Evolutionary conservation across 345 rosid genomes (phyloP), one percentile per base, ranked within the genome.

Genomic region (Aurinia saxatilis): DNA sequence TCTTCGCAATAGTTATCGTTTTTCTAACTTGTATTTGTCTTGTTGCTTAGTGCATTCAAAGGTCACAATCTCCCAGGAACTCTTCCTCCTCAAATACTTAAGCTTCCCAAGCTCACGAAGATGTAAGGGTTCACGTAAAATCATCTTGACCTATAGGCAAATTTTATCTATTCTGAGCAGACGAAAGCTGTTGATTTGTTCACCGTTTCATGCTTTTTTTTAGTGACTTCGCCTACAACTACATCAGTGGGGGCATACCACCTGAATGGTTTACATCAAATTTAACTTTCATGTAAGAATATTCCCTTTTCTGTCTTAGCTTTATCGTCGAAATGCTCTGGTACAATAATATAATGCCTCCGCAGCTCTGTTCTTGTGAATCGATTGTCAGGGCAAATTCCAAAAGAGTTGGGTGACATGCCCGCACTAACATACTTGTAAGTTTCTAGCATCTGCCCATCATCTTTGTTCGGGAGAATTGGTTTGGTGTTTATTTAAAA

Each of bases 221-320:
- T 39, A 78, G 87, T 66, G 87, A 85, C 78, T 73, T 80, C 13
- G 71, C 81, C 16, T 75, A 76, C 76, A 85, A 85, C 68, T 77
- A 75, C 78, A 70, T 85, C 29, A 74, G 42, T 19, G 91, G 91
- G 55, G 64, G 66, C 30, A 66, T 85, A 54, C 87, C 87, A 25
- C 66, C 1, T 30, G 82, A 85, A 74, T 82, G 85, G 87, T 65
- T 85, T 54, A 50, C 56, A n/a, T 52, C 75, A 68, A 73, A 67
- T 15, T 62, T 85, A 60, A 79, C 74, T 8, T 42, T 1, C 17
- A 77, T 85, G 91, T 85, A 68, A 85, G 85, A 63, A 51, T 15
- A 27, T 49, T 50, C 16, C 35, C 41, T 35, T 3, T 36, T 14
- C 8, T 50, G 45, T 49, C 41, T 29, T 42, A 29, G 56, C 18